phyloP scores from a whole-genome alignment of 495 filamentous ascomycete species.

The Penicillium canescens region DNA sequence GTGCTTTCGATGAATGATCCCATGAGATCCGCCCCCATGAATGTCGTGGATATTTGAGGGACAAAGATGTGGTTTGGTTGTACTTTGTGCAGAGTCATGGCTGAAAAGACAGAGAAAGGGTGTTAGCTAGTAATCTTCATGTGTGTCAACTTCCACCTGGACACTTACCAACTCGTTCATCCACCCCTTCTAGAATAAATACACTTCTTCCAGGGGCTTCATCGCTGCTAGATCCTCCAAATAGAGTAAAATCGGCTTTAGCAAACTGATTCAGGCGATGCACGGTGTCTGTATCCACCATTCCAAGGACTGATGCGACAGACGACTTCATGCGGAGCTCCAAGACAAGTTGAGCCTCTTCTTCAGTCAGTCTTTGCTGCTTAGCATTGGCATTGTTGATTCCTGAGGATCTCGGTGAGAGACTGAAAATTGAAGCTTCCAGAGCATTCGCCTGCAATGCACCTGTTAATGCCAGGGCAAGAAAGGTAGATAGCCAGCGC shows the following conservation, averaged over 20 bases:
- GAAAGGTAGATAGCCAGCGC: conserved; percentile 27
- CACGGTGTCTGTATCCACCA: conserved; percentile 43
- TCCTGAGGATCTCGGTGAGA: conserved; percentile 13
- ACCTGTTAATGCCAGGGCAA: conserved; percentile 27
- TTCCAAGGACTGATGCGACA: conserved; percentile 47
- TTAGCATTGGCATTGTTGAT: background rate
- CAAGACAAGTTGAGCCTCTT: conserved; percentile 52
- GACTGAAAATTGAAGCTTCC: conserved; percentile 40
- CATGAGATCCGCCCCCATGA: conserved; percentile 11
- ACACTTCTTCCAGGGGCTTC: conserved; percentile 31
- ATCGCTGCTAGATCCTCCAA: conserved; percentile 26
- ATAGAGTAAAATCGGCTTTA: conserved; percentile 39
- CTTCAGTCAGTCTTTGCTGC: conserved; percentile 33
- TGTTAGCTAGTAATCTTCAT: background rate
- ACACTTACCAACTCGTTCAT: conserved; percentile 39
- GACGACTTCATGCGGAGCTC: conserved; percentile 56
- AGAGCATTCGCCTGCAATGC: conserved; percentile 29
- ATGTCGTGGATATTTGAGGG: conserved; percentile 5
- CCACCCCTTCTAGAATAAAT: conserved; percentile 50
- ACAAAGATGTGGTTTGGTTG: conserved; percentile 23
- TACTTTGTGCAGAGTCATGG: conserved; percentile 18
- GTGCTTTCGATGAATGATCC: conserved; percentile 6
- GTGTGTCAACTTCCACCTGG: background rate
- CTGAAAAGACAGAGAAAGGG: conserved; percentile 3
- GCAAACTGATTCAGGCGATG: conserved; percentile 50